A percentile compares a stretch with the other conserved stretches of the same genome.
Evolutionary conservation across 2,329 filamentous ascomycete species (phyloP).

Genomic region (Trichoderma sp.): DNA sequence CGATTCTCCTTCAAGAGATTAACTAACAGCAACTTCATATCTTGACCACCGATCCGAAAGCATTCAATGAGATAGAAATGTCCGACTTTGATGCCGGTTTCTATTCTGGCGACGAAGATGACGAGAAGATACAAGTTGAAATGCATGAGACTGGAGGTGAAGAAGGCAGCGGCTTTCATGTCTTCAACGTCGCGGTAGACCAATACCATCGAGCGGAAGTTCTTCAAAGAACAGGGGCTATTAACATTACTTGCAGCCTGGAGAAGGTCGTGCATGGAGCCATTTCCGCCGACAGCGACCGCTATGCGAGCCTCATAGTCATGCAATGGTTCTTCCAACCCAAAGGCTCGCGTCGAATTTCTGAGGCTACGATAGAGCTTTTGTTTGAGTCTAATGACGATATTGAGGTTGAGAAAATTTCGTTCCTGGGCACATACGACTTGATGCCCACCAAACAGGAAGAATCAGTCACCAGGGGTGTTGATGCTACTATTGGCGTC

Average conservation of each 20-base stretch:
- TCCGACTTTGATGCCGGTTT: no score
- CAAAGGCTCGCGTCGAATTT: no score
- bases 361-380: no score
- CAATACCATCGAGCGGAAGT: slow-evolving; percentile 29
- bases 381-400: no score
- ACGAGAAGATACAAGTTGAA: no score
- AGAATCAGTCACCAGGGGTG: no score
- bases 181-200: slow-evolving; percentile 25
- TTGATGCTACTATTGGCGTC: no score
- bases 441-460: slow-evolving; percentile 17
- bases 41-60: no score
- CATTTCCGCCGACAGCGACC: slow-evolving; percentile 29
- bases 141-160: slow-evolving; percentile 10
- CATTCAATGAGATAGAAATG: no score
- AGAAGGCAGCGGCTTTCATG: slow-evolving; percentile 29
- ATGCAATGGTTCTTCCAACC: slow-evolving; percentile 5
- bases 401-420: slow-evolving; percentile 19
- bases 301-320: slow-evolving; percentile 20
- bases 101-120: no score
- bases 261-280: slow-evolving; percentile 11
- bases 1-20: no score
- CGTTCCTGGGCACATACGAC: slow-evolving; percentile 22
- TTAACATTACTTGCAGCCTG: slow-evolving; percentile 27
- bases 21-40: no score
- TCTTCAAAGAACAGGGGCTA: slow-evolving; percentile 29